These are phyloP conservation scores for Hericium coralloides DNA, from an alignment of 768 basidiomycete species.

Conservation along the genomic window DNA sequence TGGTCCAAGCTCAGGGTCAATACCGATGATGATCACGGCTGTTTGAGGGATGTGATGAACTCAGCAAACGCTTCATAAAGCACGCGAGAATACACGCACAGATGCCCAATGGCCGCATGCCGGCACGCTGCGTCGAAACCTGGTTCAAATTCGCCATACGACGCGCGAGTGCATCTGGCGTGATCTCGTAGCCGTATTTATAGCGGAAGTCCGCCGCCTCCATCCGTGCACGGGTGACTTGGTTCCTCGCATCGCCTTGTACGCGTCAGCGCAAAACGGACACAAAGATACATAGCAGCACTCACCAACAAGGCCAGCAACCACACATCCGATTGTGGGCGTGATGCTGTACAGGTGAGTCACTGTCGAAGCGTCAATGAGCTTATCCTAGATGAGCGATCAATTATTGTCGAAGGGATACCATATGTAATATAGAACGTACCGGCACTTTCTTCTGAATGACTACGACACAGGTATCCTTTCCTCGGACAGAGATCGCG, in stretches of 20 bases:
- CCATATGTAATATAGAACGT: slow-evolving; percentile 24
- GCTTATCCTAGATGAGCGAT: slow-evolving; percentile 70
- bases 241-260: slow-evolving; percentile 85
- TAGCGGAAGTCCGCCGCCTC: slow-evolving; percentile 93
- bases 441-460: slow-evolving; percentile 99
- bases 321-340: slow-evolving; percentile 92
- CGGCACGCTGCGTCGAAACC: slow-evolving; percentile 96
- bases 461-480: slow-evolving; percentile 91
- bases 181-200: slow-evolving; percentile 98
- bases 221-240: slow-evolving; percentile 74
- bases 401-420: background rate
- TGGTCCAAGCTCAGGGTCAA: slow-evolving; percentile 87
- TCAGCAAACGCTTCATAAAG: background rate
- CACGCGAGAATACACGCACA: slow-evolving; percentile 40
- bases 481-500: slow-evolving; percentile 84
- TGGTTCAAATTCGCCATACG: slow-evolving; percentile 97
- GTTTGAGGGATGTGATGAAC: background rate
- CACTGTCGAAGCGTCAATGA: slow-evolving; percentile 88
- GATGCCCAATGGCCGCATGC: slow-evolving; percentile 94
- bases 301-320: slow-evolving; percentile 94
- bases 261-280: background rate
- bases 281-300: background rate
- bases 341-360: slow-evolving; percentile 96
- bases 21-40: slow-evolving; percentile 97
- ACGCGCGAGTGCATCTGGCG: slow-evolving; percentile 90